These are phyloP conservation scores for Phytophthora europaea DNA, from an alignment of 352 stramenopile genomes.

Conservation along the genomic window DNA sequence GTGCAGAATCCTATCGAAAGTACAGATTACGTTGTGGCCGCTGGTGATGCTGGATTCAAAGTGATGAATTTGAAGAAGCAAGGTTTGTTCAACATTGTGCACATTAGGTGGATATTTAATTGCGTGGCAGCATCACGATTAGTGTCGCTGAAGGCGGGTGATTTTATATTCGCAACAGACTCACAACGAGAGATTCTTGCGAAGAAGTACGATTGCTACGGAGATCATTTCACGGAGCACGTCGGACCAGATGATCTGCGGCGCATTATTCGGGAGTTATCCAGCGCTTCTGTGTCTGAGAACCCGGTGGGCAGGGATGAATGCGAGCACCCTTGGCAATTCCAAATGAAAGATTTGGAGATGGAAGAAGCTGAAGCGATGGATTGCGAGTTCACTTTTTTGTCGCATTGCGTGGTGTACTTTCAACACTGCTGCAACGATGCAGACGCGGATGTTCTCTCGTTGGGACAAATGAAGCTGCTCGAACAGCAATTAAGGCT, in stretches of 20 bases:
- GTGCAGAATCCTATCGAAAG: constrained; percentile 85
- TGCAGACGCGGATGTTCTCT: constrained; percentile 31
- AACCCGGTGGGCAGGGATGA: neutral
- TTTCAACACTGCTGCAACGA: constrained; percentile 25
- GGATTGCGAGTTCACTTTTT: constrained; percentile 72
- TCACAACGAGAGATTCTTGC: constrained; percentile 58
- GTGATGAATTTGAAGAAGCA: constrained; percentile 86
- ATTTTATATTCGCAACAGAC: constrained; percentile 82
- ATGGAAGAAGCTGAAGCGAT: constrained; percentile 79
- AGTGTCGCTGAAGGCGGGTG: constrained; percentile 53
- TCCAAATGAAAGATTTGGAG: constrained; percentile 43
- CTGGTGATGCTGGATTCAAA: constrained; percentile 76
- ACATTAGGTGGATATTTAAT: constrained; percentile 66
- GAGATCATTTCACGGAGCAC: constrained; percentile 80
- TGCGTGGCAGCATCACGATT: constrained; percentile 52
- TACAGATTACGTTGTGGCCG: constrained; percentile 75
- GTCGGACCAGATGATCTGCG: constrained; percentile 58
- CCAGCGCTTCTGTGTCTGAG: constrained; percentile 1
- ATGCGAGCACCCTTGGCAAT: constrained; percentile 56
- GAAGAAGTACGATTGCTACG: constrained; percentile 78
- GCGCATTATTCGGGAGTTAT: constrained; percentile 59
- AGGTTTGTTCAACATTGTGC: constrained; percentile 79
- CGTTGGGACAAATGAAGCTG: constrained; percentile 53
- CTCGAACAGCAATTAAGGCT: constrained; percentile 69
- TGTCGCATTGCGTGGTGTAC: constrained; percentile 83